Evolutionary conservation across 805 yeast genomes (phyloP).

Genomic region (Kuraishia molischiana): DNA sequence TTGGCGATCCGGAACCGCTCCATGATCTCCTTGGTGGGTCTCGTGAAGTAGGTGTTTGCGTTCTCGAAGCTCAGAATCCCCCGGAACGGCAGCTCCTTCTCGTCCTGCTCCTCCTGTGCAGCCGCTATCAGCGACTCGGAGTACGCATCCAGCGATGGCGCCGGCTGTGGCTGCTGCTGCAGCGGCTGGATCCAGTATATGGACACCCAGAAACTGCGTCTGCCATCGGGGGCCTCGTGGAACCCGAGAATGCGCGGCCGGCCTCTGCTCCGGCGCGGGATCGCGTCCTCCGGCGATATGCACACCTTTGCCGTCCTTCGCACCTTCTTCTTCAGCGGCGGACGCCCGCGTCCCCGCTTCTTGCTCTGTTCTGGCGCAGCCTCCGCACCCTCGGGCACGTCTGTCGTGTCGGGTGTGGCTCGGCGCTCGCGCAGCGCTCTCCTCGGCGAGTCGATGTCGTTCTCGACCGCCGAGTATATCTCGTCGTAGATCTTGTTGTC

Average conservation of each 20-base stretch:
- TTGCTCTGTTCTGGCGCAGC: not conserved
- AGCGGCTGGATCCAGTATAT: not conserved
- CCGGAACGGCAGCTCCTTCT: slow-evolving; percentile 44
- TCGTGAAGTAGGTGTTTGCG: slow-evolving; percentile 49
- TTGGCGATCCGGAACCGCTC: slow-evolving; percentile 32
- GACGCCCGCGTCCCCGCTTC: not conserved
- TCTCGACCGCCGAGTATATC: not conserved
- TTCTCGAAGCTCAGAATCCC: slow-evolving; percentile 54
- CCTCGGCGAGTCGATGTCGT: not conserved
- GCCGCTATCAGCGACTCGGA: not conserved
- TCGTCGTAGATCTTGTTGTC: not conserved
- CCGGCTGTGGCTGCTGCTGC: not conserved
- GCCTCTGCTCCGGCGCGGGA: not conserved
- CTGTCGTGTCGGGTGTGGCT: not conserved
- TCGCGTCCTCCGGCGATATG: not conserved
- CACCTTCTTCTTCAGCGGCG: not conserved
- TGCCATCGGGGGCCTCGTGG: not conserved
- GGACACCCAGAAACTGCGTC: not conserved
- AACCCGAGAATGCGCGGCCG: not conserved
- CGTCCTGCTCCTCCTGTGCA: not conserved
- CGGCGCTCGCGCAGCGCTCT: not conserved
- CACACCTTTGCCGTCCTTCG: no score
- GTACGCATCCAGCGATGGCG: not conserved
- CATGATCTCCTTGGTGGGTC: slow-evolving; percentile 46
- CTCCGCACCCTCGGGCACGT: not conserved